These are phyloP conservation scores for Paramecium sexaurelia DNA, from an alignment of 73 alveolate species.

Conservation along the genomic window DNA sequence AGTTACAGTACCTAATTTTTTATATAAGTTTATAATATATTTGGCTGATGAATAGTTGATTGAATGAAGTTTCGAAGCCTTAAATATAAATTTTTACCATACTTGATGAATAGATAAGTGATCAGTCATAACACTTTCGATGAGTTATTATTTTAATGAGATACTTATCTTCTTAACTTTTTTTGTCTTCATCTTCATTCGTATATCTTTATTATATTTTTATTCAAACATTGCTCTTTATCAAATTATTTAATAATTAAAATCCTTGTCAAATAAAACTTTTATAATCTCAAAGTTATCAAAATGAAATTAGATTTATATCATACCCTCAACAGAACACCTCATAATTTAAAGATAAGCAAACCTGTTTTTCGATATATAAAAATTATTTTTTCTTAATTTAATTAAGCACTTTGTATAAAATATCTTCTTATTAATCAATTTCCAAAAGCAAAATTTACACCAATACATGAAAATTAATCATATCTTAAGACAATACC, in stretches of 20 bases:
- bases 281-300: neutral
- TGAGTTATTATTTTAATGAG: neutral
- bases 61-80: neutral
- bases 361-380: neutral
- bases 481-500: neutral
- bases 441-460: no score
- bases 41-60: neutral
- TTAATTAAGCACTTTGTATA: no score
- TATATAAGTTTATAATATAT: neutral
- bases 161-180: neutral
- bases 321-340: neutral
- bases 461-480: no score
- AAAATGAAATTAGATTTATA: neutral
- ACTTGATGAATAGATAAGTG: constrained; percentile 14
- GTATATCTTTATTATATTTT: neutral
- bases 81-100: neutral
- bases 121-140: neutral
- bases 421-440: no score
- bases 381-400: no score
- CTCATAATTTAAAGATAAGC: neutral
- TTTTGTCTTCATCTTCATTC: neutral
- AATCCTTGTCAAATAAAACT: neutral
- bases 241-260: neutral
- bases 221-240: neutral
- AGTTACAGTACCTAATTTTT: neutral